Evolutionary conservation across 1,284 basidiomycete species (phyloP), one percentile per base, ranked within the genome.

Genomic region (Limonomyces culmigenus): DNA sequence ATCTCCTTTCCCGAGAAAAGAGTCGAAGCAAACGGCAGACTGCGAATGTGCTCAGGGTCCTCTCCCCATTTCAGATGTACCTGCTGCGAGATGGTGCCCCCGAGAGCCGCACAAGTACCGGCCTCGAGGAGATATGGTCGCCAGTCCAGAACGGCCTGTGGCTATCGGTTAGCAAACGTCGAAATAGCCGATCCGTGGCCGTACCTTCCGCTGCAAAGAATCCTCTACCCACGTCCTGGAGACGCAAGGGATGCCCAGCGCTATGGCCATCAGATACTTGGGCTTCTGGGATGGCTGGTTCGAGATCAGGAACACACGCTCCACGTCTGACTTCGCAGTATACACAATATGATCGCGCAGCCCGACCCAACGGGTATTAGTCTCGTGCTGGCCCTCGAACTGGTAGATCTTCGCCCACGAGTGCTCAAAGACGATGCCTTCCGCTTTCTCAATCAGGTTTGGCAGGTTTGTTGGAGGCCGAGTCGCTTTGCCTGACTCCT

Each of bases 191-290:
- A n/a, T n/a, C n/a, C n/a, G n/a, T n/a, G n/a, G n/a, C n/a, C n/a
- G n/a, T n/a, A n/a, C n/a, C n/a, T n/a, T n/a, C n/a, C n/a, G n/a
- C n/a, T n/a, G n/a, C n/a, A n/a, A n/a, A n/a, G n/a, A n/a, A 17
- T 65, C 61, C 8, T 62, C 47, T 13, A 86, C 46, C 68, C 76
- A 91, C 2, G 64, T 55, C 3, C 65, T 51, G 0, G 67, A 67
- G n/a, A 93, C 48, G 45, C 85, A 87, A 1, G 88, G 89, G 34
- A 93, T 74, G 4, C 88, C 88, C 19, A 88, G 58, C 0, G 81
- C 85, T 19, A 93, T 63, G 4, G 87, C 84, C 4, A 78, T 65
- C 35, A 92, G 59, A 47, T 71, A 86, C 51, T 89, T 91, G 3
- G 76, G 65, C 41, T 83, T 89, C 40, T 72, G 67, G 40, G 63